Base-by-base conservation (phyloP, 805 yeast species). In the Starmerella roubikii region DNA sequence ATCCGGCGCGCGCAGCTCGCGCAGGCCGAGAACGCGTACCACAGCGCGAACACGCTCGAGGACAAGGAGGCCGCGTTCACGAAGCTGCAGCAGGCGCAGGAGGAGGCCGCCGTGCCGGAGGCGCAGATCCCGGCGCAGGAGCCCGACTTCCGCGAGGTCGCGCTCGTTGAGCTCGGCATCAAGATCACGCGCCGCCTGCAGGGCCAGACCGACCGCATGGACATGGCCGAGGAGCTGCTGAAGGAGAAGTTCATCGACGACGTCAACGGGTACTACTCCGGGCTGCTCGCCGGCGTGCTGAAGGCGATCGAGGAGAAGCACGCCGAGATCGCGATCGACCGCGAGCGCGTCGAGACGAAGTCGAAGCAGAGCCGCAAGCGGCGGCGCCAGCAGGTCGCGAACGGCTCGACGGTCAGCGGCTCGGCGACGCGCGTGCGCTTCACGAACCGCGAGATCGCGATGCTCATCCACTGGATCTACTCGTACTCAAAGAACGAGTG, bases 351-450 rank as follows among this genome's bases (percentile, higher is more conserved):
- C 11, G 49, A 46, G 29, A 19, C 36, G 8, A 46, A 46, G 33
- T 32, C 39, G 28, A 43, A 44, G 38, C 47, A 44, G 38, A 26
- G 36, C 18, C 39, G 49, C 6, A 41, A 41, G 20, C 42, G 49
- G 18, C 38, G 49, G 17, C 42, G 49, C 4, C 39, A 33, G 37
- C 49, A 46, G 39, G 43, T 46, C n/a, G 16, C 48, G 17, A 46
- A 40, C 25, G 49, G 47, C 15, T 15, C 30, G 3, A 46, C 49
- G 7, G 30, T 46, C 41, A 46, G 49, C 29, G 49, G 49, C 7
- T 46, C 49, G 17, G 49, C 49, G 4, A 44, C 49, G 13, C 45
- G 49, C 16, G 49, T 46, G 19, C 37, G 49, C 3, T 46, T 46
- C 32, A 46, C 49, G 18, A 46, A 46, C 34, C 45, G 49, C 20